phyloP scores from a whole-genome alignment of 1,139 yeast species.

The Taiozyma onychis region DNA sequence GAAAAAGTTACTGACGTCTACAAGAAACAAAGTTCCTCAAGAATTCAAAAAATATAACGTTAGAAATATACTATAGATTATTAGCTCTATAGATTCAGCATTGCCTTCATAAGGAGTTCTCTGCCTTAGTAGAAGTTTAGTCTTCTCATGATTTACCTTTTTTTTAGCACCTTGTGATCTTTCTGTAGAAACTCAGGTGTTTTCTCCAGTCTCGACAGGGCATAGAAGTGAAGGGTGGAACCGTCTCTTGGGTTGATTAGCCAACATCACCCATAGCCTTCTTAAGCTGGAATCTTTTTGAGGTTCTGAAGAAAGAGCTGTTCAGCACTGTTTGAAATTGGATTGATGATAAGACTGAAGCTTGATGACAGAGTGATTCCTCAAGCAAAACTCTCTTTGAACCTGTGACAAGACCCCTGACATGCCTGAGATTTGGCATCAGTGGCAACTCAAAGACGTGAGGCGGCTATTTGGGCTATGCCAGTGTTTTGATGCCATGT shows the following conservation, averaged over 20 bases:
- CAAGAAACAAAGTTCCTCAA: constrained; percentile 18
- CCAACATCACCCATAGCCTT: neutral
- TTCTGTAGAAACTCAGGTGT: neutral
- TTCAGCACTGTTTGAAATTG: neutral
- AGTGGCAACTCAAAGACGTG: neutral
- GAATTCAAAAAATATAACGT: constrained; percentile 13
- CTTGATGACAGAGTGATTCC: neutral
- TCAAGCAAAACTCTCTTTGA: neutral
- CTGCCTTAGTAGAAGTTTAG: neutral
- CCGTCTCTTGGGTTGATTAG: neutral
- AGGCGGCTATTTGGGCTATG: neutral
- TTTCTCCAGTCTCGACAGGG: neutral
- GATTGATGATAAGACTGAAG: neutral
- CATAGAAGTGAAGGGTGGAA: neutral
- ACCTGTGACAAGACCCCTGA: neutral
- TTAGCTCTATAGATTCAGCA: neutral
- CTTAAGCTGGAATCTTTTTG: neutral
- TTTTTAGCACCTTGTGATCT: neutral
- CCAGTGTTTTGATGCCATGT: neutral
- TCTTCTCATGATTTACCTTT: neutral
- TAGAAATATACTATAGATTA: constrained; percentile 7
- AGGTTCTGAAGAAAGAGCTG: neutral
- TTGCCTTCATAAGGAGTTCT: neutral
- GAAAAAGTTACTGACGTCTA: constrained; percentile 17
- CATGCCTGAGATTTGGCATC: neutral